These are phyloP conservation scores for Incumbomyces lentus DNA, from an alignment of 2,329 filamentous ascomycete genomes.

Conservation along the genomic window DNA sequence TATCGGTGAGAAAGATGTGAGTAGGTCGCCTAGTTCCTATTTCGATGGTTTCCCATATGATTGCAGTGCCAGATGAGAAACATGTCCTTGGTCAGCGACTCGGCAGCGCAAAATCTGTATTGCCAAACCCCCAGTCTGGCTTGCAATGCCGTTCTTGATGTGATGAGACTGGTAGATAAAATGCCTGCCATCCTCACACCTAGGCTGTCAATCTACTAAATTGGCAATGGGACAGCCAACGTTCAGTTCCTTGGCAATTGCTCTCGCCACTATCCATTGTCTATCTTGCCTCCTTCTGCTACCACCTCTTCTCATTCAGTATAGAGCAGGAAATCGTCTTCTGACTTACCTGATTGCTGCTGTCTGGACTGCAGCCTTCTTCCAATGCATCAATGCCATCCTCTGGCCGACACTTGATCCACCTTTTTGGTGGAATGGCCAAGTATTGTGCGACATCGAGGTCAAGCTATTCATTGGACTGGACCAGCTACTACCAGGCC, in stretches of 20 bases:
- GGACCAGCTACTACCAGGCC: slow-evolving; percentile 42
- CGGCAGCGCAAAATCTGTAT: too few relatives aligned
- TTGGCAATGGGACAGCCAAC: too few relatives aligned
- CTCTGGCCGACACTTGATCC: slow-evolving; percentile 54
- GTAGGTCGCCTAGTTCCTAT: too few relatives aligned
- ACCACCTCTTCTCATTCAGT: slow-evolving; percentile 51
- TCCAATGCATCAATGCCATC: slow-evolving; percentile 51
- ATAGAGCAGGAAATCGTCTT: slow-evolving; percentile 50
- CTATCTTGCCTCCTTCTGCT: slow-evolving; percentile 11
- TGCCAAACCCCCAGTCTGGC: too few relatives aligned
- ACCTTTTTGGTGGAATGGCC: slow-evolving; percentile 46
- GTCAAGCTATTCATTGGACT: slow-evolving; percentile 47
- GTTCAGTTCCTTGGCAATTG: slow-evolving; percentile 1
- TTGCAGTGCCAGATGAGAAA: too few relatives aligned
- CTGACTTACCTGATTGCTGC: slow-evolving; percentile 48
- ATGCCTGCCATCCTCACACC: too few relatives aligned
- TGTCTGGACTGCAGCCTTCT: slow-evolving; percentile 46
- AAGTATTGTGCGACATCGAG: slow-evolving; percentile 54
- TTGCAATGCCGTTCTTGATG: neutral
- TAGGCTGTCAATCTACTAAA: too few relatives aligned
- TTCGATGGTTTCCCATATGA: too few relatives aligned
- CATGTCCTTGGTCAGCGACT: too few relatives aligned
- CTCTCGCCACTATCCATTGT: slow-evolving; percentile 9
- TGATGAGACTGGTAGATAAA: neutral
- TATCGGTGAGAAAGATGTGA: too few relatives aligned